Conservation (phyloP, 2,329 filamentous ascomycete genomes). For the Aurifilum marmelostoma region DNA sequence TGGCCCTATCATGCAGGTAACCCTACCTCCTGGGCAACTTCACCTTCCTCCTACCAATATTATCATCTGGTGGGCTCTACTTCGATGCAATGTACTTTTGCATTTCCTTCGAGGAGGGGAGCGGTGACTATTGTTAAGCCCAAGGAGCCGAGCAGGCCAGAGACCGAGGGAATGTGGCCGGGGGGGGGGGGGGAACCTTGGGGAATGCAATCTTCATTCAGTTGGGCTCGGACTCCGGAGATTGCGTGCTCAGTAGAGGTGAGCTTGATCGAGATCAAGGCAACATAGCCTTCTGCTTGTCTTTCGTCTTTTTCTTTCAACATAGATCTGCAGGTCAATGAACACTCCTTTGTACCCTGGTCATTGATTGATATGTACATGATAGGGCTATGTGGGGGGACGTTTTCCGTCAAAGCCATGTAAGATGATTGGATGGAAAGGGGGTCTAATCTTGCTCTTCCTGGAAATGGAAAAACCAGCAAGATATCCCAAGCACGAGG, state of each 20-base stretch:
- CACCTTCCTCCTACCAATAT: not conserved
- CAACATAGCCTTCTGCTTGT: too few relatives aligned
- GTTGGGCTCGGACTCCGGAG: too few relatives aligned
- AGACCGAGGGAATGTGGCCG: too few relatives aligned
- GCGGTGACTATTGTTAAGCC: too few relatives aligned
- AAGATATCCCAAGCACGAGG: too few relatives aligned
- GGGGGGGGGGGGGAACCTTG: too few relatives aligned
- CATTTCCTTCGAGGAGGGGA: too few relatives aligned
- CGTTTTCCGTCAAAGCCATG: not conserved
- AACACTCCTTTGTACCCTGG: not conserved
- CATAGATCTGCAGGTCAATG: not conserved
- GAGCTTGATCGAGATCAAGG: too few relatives aligned
- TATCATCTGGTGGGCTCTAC: not conserved
- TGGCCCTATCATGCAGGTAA: not conserved
- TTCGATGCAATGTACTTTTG: not conserved
- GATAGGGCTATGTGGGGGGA: not conserved
- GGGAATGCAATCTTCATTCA: too few relatives aligned
- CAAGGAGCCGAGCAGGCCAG: too few relatives aligned
- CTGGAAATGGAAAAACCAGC: too few relatives aligned
- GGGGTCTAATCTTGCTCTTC: not conserved
- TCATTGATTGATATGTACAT: not conserved
- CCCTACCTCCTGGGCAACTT: not conserved
- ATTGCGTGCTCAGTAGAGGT: too few relatives aligned
- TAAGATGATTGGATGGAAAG: not conserved
- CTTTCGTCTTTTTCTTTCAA: not conserved